These are phyloP conservation scores for Chenopodium album DNA, from an alignment of 148 eudicot species.

Conservation along the genomic window DNA sequence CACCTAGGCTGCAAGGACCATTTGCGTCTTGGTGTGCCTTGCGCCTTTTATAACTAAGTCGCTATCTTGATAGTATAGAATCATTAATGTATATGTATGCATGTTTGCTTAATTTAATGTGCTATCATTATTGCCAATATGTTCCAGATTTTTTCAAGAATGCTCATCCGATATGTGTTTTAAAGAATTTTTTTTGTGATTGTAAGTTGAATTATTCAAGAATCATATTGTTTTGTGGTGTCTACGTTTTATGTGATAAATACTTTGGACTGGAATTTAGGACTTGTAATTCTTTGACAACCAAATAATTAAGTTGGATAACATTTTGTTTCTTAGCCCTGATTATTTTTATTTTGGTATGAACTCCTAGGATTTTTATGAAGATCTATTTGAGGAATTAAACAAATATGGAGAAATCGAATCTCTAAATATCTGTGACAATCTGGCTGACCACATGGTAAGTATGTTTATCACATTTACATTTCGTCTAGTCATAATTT, in stretches of 20 bases:
- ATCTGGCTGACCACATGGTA: constrained; percentile 95
- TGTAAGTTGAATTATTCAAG: background rate
- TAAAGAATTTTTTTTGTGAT: too few relatives aligned
- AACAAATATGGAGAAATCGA: constrained; percentile 88
- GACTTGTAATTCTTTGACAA: background rate
- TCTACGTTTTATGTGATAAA: background rate
- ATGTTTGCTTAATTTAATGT: too few relatives aligned
- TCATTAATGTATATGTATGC: background rate
- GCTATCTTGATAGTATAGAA: background rate
- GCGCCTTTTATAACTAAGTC: background rate
- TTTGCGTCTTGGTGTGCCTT: too few relatives aligned
- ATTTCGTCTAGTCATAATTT: background rate
- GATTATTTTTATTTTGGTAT: background rate
- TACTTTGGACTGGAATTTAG: background rate
- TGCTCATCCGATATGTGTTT: too few relatives aligned
- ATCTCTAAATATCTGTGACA: constrained; percentile 87
- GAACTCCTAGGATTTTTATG: constrained; percentile 71
- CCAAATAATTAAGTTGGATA: too few relatives aligned
- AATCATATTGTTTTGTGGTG: background rate
- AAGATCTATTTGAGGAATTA: constrained; percentile 90
- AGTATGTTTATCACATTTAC: background rate
- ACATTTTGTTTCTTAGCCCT: background rate
- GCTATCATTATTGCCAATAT: too few relatives aligned
- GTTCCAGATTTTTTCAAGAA: too few relatives aligned
- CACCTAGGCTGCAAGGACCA: too few relatives aligned